phyloP scores from a whole-genome alignment of 2,329 filamentous ascomycete genomes.

The Aspergillus terreus region DNA sequence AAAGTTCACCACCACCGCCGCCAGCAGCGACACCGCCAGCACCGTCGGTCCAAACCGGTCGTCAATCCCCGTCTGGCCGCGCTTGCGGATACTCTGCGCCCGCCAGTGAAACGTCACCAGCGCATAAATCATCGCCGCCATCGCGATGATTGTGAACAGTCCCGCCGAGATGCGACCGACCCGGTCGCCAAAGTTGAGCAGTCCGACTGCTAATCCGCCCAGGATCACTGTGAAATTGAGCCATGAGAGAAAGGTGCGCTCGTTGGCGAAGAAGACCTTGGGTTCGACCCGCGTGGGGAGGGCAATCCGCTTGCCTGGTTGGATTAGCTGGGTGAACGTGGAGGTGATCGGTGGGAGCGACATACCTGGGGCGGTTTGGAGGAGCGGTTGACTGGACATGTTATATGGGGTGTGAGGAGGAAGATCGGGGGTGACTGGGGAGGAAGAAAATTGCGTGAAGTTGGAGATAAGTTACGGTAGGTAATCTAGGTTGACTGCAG shows the following conservation, averaged over 20 bases:
- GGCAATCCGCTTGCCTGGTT: constrained; percentile 89
- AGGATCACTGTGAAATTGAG: constrained; percentile 99
- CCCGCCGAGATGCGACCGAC: constrained; percentile 91
- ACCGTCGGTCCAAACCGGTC: constrained; percentile 93
- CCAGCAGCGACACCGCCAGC: constrained; percentile 76
- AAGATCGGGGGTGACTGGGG: neutral
- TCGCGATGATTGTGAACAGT: constrained; percentile 89
- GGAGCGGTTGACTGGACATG: constrained; percentile 96
- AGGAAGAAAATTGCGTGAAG: neutral
- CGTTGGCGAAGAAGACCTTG: constrained; percentile 99
- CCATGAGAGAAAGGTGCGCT: constrained; percentile 98
- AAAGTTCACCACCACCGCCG: constrained; percentile 95
- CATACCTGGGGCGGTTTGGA: constrained; percentile 87
- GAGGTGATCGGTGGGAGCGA: constrained; percentile 5
- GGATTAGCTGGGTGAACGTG: constrained; percentile 7
- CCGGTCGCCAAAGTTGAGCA: constrained; percentile 96
- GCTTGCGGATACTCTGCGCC: constrained; percentile 83
- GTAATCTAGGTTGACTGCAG: neutral
- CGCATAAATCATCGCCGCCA: constrained; percentile 94
- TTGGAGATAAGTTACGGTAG: neutral
- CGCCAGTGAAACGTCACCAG: constrained; percentile 96
- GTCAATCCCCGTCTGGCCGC: constrained; percentile 93
- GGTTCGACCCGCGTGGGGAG: constrained; percentile 97
- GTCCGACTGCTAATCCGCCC: constrained; percentile 90
- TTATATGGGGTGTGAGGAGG: constrained; percentile 19